These are phyloP conservation scores for Penicillium angulare DNA, from an alignment of 495 filamentous ascomycete genomes.

Conservation along the genomic window DNA sequence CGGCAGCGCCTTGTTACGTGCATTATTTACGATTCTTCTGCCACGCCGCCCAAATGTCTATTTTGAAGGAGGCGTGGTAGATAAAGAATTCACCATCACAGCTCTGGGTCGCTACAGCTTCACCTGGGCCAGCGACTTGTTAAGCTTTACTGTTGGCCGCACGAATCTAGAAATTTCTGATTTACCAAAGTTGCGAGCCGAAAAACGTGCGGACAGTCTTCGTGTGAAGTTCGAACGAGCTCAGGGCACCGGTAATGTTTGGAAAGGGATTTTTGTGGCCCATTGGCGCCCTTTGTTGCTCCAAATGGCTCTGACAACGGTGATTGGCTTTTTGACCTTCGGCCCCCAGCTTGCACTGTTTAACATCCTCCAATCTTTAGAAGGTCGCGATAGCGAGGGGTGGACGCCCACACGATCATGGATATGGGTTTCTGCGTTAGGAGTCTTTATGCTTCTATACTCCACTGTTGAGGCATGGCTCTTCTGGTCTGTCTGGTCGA, in stretches of 20 bases:
- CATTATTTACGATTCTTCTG: conserved; percentile 37
- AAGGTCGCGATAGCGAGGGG: conserved; percentile 43
- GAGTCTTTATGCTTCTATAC: conserved; percentile 51
- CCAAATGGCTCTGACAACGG: conserved; percentile 54
- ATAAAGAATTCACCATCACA: conserved; percentile 60
- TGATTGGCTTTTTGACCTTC: conserved; percentile 58
- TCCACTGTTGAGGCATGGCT: conserved; percentile 60
- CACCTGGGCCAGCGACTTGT: conserved; percentile 55
- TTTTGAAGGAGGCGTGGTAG: conserved; percentile 56
- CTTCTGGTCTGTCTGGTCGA: conserved; percentile 64
- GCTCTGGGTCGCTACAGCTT: conserved; percentile 63
- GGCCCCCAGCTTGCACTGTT: conserved; percentile 69
- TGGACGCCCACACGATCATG: conserved; percentile 49
- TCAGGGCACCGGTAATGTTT: conserved; percentile 52
- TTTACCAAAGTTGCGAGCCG: conserved; percentile 46
- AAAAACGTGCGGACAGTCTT: conserved; percentile 27
- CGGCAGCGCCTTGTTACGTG: conserved; percentile 28
- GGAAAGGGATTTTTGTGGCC: conserved; percentile 56
- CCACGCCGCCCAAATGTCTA: conserved; percentile 69
- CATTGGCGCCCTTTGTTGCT: conserved; percentile 52
- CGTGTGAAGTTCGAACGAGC: conserved; percentile 50
- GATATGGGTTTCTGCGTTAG: conserved; percentile 67
- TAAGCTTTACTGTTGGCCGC: conserved; percentile 52
- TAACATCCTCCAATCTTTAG: conserved; percentile 61
- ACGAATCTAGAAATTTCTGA: conserved; percentile 58